Base-by-base conservation (phyloP, 352 stramenopile species). In the Pythium plurisporium region DNA sequence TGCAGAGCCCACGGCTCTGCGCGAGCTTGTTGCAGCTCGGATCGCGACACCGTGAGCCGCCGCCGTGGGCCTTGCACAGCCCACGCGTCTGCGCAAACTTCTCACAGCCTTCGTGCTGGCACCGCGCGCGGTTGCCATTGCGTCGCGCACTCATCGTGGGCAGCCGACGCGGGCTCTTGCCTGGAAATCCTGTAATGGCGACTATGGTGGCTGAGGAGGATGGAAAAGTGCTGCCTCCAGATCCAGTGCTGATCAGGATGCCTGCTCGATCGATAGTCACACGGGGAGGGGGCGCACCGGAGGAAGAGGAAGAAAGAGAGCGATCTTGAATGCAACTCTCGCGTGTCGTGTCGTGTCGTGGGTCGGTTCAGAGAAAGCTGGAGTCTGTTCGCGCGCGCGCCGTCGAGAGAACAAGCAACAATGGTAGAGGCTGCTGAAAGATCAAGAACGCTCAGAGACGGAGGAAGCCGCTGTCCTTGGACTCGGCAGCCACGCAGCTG, bases 81-180 rank as follows among this genome's bases (percentile, higher is more conserved):
- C 76, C 86, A 0, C 79, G 69, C 11, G 83, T 91, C 69, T 94
- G 83, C 5, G 81, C 84, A 70, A 91, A 94, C 68, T 94, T 94
- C 44, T 89, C 75, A 68, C 84, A 94, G n/a, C 56, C 64, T 12
- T 65, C 63, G 43, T 85, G 77, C 36, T 91, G 80, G 57, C 84
- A 94, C 33, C 82, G 76, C 29, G 83, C 83, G 40, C 83, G 83
- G 66, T 82, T 91, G 58, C 65, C 70, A 59, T 84, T 87, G 69
- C 79, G 76, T 50, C 76, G 69, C 22, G 54, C 49, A 36, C 48
- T 63, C 61, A 68, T 68, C 25, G 29, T 26, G 10, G 37, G 25
- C 23, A 51, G 30, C 33, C 36, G 51, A 56, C 52, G 44, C 36
- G 33, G 11, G 30, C n/a, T 40, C 30, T 47, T 49, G 20, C 23